These are phyloP conservation scores for Emiliania huxleyi DNA, from an alignment of 78 protist genomes.

Conservation along the genomic window DNA sequence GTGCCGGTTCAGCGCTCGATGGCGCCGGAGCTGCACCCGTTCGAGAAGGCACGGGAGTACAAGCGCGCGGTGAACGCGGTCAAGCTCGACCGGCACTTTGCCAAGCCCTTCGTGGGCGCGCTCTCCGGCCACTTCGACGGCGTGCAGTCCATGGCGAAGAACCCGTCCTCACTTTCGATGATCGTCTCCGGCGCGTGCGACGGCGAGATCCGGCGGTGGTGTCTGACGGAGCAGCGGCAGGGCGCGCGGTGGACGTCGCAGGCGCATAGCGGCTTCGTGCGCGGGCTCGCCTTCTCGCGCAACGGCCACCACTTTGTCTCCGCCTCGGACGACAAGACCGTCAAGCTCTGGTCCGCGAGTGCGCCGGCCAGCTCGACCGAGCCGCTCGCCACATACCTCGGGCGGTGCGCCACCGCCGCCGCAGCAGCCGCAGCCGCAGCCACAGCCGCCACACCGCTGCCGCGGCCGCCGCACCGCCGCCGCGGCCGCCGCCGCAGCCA, in stretches of 20 bases:
- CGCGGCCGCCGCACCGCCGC: too few species aligned
- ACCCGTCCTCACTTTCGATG: not conserved
- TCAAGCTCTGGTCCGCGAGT: conserved; percentile 69
- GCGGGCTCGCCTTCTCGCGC: conserved; percentile 71
- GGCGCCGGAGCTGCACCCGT: conserved; percentile 87
- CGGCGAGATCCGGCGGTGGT: conserved; percentile 24
- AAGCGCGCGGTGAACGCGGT: conserved; percentile 75
- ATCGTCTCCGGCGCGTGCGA: conserved; percentile 51
- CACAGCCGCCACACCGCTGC: too few species aligned
- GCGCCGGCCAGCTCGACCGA: not conserved
- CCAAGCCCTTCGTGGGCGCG: conserved; percentile 89
- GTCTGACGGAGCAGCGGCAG: not conserved
- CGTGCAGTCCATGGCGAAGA: conserved; percentile 49
- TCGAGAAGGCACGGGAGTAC: conserved; percentile 88
- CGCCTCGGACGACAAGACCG: conserved; percentile 75
- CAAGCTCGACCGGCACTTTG: conserved; percentile 86
- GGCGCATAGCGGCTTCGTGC: conserved; percentile 81
- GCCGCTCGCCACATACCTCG: not conserved
- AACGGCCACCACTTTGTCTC: conserved; percentile 55
- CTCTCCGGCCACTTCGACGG: conserved; percentile 81
- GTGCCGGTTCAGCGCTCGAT: conserved; percentile 61
- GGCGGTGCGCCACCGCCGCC: not conserved
- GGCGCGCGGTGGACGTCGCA: not conserved
- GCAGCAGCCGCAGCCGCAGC: too few species aligned
- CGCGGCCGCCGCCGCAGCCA: too few species aligned